Evolutionary conservation across 345 rosid species (phyloP).

Genomic region (Pugionium cornutum): DNA sequence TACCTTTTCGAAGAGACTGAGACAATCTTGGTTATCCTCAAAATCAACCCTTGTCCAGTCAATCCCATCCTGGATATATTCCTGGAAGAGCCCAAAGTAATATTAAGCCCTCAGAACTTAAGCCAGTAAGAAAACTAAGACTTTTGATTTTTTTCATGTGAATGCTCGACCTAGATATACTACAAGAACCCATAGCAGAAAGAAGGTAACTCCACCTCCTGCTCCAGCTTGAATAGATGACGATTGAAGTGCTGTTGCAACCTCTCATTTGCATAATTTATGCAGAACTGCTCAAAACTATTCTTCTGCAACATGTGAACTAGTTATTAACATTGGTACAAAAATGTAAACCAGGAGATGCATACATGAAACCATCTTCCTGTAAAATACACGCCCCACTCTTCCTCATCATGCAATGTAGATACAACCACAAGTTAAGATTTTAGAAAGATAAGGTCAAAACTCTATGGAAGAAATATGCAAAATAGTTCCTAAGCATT

Average conservation of each 20-base stretch:
- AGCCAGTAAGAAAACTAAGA: background rate
- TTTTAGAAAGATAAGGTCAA: slow-evolving; percentile 13
- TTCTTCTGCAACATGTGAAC: slow-evolving; percentile 67
- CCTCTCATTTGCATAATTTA: slow-evolving; percentile 98
- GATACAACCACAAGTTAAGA: background rate
- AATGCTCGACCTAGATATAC: background rate
- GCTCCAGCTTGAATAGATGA: slow-evolving; percentile 94
- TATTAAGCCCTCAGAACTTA: slow-evolving; percentile 14
- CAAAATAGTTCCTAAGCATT: background rate
- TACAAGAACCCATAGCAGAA: slow-evolving; percentile 30
- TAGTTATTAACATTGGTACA: slow-evolving; percentile 13
- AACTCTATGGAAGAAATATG: background rate
- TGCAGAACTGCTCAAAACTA: slow-evolving; percentile 98
- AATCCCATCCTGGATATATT: slow-evolving; percentile 93
- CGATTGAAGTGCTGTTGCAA: slow-evolving; percentile 98
- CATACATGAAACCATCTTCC: slow-evolving; percentile 21
- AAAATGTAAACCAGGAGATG: slow-evolving; percentile 24
- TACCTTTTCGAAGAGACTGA: slow-evolving; percentile 97
- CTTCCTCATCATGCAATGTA: slow-evolving; percentile 1
- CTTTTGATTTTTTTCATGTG: background rate
- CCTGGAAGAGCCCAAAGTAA: slow-evolving; percentile 49
- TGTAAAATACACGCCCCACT: background rate
- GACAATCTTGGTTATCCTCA: slow-evolving; percentile 95
- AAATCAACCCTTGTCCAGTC: slow-evolving; percentile 97
- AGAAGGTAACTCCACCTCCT: slow-evolving; percentile 59